A percentile compares a stretch with the other conserved stretches of the same genome.
phyloP scores from a whole-genome alignment of 1,284 basidiomycete species.

The Tetrapyrgos nigripes region DNA sequence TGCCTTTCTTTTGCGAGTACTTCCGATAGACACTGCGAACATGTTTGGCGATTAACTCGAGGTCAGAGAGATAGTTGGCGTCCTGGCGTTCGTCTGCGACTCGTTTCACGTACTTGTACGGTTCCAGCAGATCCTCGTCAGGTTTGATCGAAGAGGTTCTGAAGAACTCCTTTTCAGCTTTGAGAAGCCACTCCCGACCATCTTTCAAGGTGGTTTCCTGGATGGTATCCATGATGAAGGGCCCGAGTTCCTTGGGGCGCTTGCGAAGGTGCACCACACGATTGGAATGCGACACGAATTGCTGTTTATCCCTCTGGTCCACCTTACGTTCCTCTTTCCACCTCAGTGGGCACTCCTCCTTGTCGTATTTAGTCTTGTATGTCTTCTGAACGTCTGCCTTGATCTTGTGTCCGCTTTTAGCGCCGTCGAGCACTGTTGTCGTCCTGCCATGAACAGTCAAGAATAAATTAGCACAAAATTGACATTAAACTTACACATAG shows the following conservation, averaged over 20 bases:
- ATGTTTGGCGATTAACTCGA: neutral
- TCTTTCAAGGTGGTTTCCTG: neutral
- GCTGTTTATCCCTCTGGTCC: neutral
- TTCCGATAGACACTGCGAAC: conserved; percentile 1
- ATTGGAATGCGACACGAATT: neutral
- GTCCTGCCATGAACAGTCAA: conserved; percentile 4
- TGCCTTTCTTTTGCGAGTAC: neutral
- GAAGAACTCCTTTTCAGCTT: conserved; percentile 17
- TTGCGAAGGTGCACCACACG: neutral
- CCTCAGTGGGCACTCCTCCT: neutral
- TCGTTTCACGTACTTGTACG: conserved; percentile 19
- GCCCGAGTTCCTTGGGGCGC: neutral
- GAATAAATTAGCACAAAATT: neutral
- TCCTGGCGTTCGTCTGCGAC: neutral
- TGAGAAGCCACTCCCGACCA: conserved; percentile 11
- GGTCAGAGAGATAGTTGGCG: neutral
- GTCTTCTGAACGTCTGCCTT: neutral
- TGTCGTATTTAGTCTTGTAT: neutral
- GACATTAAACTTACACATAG: conserved; percentile 19
- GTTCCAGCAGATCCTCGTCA: conserved; percentile 1
- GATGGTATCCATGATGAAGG: conserved; percentile 26
- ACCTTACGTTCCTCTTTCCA: neutral
- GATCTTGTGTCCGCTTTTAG: conserved; percentile 15
- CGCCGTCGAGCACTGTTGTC: conserved; percentile 11
- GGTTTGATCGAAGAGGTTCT: neutral